Base-by-base conservation (phyloP, 768 basidiomycete species). In the Podaxis carcinomalis region DNA sequence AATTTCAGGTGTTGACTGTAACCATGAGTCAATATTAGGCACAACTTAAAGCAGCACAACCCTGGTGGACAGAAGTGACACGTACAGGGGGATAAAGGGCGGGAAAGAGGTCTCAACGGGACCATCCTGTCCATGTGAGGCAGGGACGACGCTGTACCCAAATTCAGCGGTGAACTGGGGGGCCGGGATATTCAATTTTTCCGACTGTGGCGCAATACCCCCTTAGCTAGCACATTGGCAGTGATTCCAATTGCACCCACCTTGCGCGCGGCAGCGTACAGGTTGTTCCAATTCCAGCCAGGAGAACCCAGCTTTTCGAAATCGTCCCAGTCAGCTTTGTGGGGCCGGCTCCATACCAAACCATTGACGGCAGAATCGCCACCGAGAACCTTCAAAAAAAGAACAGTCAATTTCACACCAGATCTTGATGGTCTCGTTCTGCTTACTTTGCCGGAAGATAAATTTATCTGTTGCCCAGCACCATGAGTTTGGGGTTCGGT, bases 311-410 rank as follows among this genome's bases (percentile, higher is more conserved):
- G 71, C 55, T 72, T 70, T 64, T 83, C 82, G 51, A 78, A 70
- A 5, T 70, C 73, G 55, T 74, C 69, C 23, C 72, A 59, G 49
- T 73, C 74, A 2, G 47, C 55, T 19, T 67, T 68, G 28, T 72
- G 73, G 13, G 74, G 73, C 51, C 72, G 69, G 27, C 64, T 63
- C 74, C 73, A 74, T 11, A 64, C 65, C 25, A 89, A 78, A 52
- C 86, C 87, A 69, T 92, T 92, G 58, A 89, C 77, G 14, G 88
- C 86, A 36, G 84, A 79, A 1, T 83, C 86, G 5, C 89, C 88
- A 61, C 89, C 88, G 23, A 92, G 77, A 40, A 86, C 76, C 76
- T 88, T 50, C 16, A n/a, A 23, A 37, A 44, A 7, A 28, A 14
- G 42, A 57, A 36, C 21, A 23, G 19, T 53, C 25, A 28, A 46